A percentile compares a stretch with the other conserved stretches of the same genome.
These are phyloP conservation scores for Trichoderma harzianum DNA, from an alignment of 2,329 filamentous ascomycete species.

Conservation along the genomic window DNA sequence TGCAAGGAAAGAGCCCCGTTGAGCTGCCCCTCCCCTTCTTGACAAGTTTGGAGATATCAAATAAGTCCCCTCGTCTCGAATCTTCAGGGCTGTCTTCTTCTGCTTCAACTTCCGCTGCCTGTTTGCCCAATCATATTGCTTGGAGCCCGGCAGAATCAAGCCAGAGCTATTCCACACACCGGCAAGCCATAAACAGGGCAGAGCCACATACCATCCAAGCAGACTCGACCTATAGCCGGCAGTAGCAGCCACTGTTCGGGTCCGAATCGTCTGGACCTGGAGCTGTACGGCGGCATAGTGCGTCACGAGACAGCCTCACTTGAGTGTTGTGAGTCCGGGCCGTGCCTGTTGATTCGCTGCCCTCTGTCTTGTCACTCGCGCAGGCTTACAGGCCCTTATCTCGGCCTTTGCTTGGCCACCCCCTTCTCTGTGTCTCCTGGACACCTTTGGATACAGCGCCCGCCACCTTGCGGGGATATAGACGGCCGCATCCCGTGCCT, in stretches of 20 bases:
- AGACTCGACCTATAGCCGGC: neutral
- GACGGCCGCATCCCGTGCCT: neutral
- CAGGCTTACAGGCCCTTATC: slow-evolving; percentile 4
- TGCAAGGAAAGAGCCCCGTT: slow-evolving; percentile 1
- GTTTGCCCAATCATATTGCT: neutral
- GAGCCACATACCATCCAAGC: neutral
- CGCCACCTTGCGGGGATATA: slow-evolving; percentile 6
- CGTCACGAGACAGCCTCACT: slow-evolving; percentile 15
- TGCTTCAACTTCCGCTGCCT: neutral
- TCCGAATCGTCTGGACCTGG: neutral
- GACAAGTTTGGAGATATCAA: neutral
- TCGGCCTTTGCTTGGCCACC: neutral
- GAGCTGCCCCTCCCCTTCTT: neutral
- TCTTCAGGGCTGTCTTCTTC: neutral
- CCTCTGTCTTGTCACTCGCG: neutral
- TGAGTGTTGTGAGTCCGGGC: neutral
- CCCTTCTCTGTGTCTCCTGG: neutral
- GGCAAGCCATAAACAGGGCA: neutral
- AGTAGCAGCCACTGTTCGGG: neutral
- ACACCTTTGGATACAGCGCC: slow-evolving; percentile 2
- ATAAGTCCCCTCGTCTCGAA: neutral
- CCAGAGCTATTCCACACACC: neutral
- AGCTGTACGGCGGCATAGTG: slow-evolving; percentile 2
- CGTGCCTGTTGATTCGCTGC: slow-evolving; percentile 3
- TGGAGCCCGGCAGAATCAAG: neutral